Evolutionary conservation across 1,139 yeast species (phyloP).

Genomic region (Hemisphaericaspora subhashii): DNA sequence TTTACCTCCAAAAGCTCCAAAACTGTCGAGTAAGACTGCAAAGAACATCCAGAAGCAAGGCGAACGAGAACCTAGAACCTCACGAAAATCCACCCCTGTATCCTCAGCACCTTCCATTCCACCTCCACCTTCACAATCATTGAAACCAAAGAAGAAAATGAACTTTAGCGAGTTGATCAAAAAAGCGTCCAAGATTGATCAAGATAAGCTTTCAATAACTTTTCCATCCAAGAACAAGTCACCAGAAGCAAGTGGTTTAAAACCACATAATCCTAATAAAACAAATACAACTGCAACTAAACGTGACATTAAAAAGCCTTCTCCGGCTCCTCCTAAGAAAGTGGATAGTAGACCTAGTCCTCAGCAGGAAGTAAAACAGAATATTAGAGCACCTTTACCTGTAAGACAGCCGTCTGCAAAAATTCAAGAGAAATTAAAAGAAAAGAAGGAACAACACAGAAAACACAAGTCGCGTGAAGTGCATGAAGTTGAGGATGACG

Average conservation of each 20-base stretch:
- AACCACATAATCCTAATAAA: conserved; percentile 3
- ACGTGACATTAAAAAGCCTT: not conserved
- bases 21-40: conserved; percentile 11
- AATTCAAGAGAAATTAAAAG: conserved; percentile 29
- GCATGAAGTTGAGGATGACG: conserved; percentile 18
- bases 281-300: not conserved
- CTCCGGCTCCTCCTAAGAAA: not conserved
- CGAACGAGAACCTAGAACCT: conserved; percentile 5
- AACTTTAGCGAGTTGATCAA: conserved; percentile 69
- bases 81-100: conserved; percentile 7
- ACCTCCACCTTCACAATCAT: conserved; percentile 8
- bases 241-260: conserved; percentile 20
- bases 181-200: conserved; percentile 60
- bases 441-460: conserved; percentile 12
- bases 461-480: not conserved
- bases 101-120: conserved; percentile 9
- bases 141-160: conserved; percentile 43
- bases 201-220: conserved; percentile 38
- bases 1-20: conserved; percentile 23
- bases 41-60: conserved; percentile 1
- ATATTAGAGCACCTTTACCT: conserved; percentile 15
- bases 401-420: conserved; percentile 21
- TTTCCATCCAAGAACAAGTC: conserved; percentile 34
- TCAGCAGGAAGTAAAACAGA: conserved; percentile 3
- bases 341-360: not conserved